A percentile compares a stretch with the other conserved stretches of the same genome.
Evolutionary conservation across 768 basidiomycete species (phyloP).

Genomic region (Hygrophorus pudorinus): DNA sequence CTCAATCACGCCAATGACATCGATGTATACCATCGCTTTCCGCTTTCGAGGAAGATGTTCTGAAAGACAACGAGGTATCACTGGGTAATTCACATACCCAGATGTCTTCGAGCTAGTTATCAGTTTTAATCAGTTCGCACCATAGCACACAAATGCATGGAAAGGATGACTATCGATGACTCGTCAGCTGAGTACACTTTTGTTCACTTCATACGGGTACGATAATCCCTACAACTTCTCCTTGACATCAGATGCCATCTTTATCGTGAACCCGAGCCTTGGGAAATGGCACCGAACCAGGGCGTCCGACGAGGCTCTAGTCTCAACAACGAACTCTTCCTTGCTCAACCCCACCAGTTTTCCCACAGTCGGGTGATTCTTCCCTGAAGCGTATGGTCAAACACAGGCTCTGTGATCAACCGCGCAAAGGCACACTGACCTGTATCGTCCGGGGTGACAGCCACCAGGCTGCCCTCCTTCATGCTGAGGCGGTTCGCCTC

Average conservation of each 20-base stretch:
- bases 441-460: slow-evolving; percentile 37
- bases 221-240: no score
- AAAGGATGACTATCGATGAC: no score
- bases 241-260: not conserved
- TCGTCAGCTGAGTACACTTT: no score
- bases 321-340: slow-evolving; percentile 41
- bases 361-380: slow-evolving; percentile 34
- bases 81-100: no score
- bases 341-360: slow-evolving; percentile 38
- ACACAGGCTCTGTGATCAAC: not conserved
- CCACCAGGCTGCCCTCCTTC: slow-evolving; percentile 26
- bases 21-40: no score
- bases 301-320: slow-evolving; percentile 28
- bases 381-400: slow-evolving; percentile 16
- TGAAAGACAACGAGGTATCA: no score
- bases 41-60: no score
- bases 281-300: slow-evolving; percentile 45
- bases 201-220: no score
- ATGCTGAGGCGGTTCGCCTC: slow-evolving; percentile 36
- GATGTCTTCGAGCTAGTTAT: no score
- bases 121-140: no score
- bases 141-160: no score
- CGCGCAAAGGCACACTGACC: slow-evolving; percentile 21
- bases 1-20: no score
- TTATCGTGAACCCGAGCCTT: slow-evolving; percentile 28